Evolutionary conservation across 768 basidiomycete species (phyloP).

Genomic region (Clitopilus passeckerianus): DNA sequence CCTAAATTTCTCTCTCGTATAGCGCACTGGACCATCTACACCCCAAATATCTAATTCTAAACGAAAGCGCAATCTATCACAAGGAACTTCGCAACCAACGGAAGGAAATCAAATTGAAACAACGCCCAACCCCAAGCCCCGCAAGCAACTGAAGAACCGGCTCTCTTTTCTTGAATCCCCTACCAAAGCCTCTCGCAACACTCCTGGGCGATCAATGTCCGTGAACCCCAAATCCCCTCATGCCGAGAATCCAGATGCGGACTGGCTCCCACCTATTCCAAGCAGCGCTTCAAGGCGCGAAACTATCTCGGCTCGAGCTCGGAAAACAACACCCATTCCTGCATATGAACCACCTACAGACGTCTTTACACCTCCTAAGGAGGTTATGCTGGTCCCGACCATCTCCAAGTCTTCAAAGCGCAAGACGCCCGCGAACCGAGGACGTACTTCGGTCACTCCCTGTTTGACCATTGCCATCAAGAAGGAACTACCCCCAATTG

Average conservation of each 20-base stretch:
- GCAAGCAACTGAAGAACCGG: slow-evolving; percentile 35
- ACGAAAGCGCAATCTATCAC: slow-evolving; percentile 30
- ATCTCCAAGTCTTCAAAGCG: slow-evolving; percentile 33
- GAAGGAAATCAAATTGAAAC: slow-evolving; percentile 25
- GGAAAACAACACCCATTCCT: slow-evolving; percentile 52
- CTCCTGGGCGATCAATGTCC: slow-evolving; percentile 5
- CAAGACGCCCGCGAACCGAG: slow-evolving; percentile 12
- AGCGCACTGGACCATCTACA: slow-evolving; percentile 15
- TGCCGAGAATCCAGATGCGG: slow-evolving; percentile 42
- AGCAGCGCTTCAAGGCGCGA: slow-evolving; percentile 14
- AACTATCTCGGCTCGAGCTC: slow-evolving; percentile 18
- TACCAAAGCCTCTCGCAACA: slow-evolving; percentile 14
- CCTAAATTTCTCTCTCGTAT: slow-evolving; percentile 6
- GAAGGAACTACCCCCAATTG: slow-evolving; percentile 62
- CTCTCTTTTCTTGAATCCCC: slow-evolving; percentile 18
- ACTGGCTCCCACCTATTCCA: slow-evolving; percentile 35
- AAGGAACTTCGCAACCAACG: slow-evolving; percentile 10
- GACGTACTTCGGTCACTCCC: slow-evolving; percentile 10
- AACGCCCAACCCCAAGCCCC: slow-evolving; percentile 60
- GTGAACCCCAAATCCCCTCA: slow-evolving; percentile 33
- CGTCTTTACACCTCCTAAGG: slow-evolving; percentile 68
- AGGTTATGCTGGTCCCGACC: slow-evolving; percentile 44
- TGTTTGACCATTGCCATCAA: slow-evolving; percentile 35
- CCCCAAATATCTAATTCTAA: slow-evolving; percentile 22
- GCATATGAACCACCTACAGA: slow-evolving; percentile 63